Evolutionary conservation across 192 early-diverging fungal genomes (phyloP).

Genomic region (Coemansia sp.): DNA sequence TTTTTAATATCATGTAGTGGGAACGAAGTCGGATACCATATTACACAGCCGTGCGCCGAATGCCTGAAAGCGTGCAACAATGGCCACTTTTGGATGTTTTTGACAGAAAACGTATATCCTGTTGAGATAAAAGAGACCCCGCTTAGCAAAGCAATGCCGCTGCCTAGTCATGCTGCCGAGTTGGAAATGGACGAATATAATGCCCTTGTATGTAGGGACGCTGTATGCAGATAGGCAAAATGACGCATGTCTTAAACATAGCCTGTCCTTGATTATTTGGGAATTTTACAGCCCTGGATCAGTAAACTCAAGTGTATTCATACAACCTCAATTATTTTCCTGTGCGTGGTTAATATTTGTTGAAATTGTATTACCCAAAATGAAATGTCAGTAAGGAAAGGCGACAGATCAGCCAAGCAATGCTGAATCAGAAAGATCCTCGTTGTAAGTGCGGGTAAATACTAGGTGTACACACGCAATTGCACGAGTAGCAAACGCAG

Average conservation of each 20-base stretch:
- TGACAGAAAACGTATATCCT: constrained; percentile 67
- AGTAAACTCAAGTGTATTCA: not conserved
- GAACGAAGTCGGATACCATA: constrained; percentile 77
- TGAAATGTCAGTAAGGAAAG: not conserved
- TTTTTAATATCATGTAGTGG: constrained; percentile 47
- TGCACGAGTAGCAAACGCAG: constrained; percentile 62
- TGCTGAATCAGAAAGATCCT: not conserved
- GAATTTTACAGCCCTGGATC: constrained; percentile 4
- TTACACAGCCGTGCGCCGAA: constrained; percentile 77
- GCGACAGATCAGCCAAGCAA: not conserved
- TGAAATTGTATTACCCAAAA: not conserved
- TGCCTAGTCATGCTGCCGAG: constrained; percentile 26
- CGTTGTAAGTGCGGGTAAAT: constrained; percentile 41
- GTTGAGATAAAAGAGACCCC: constrained; percentile 33
- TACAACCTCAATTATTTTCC: not conserved
- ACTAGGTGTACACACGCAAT: constrained; percentile 57
- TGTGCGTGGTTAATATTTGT: not conserved
- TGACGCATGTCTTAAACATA: not conserved
- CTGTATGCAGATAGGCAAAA: constrained; percentile 41
- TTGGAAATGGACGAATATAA: constrained; percentile 35
- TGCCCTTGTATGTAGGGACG: constrained; percentile 20
- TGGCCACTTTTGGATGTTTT: constrained; percentile 98
- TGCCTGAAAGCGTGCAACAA: constrained; percentile 93
- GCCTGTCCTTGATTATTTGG: not conserved
- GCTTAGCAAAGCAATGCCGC: constrained; percentile 9